phyloP scores from a whole-genome alignment of 176 grass and related monocot species.

The Carex scoparia region DNA sequence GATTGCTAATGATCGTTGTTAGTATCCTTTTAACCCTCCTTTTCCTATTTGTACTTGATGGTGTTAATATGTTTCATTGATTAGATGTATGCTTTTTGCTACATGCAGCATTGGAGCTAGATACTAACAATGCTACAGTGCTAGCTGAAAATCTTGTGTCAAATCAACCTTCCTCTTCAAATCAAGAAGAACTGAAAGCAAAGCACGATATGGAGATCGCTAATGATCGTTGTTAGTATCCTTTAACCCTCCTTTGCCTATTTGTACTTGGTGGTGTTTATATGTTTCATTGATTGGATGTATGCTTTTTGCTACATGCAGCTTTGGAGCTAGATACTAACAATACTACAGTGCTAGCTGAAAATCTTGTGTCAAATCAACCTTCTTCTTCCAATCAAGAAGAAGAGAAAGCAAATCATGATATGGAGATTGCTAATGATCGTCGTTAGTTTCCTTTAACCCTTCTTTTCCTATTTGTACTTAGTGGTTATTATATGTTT shows the following conservation, averaged over 20 bases:
- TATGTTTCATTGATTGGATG: conserved; percentile 12
- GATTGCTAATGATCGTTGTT: conserved; percentile 37
- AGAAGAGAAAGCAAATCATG: conserved; percentile 29
- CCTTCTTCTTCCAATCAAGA: conserved; percentile 33
- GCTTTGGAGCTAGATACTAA: not conserved
- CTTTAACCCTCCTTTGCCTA: not conserved
- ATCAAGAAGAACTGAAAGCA: conserved; percentile 32
- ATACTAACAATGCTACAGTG: conserved; percentile 42
- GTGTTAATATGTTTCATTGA: conserved; percentile 5
- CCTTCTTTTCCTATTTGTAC: not conserved
- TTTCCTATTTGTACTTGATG: not conserved
- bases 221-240: conserved; percentile 35
- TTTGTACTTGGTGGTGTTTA: conserved; percentile 1
- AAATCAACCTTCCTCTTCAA: conserved; percentile 37
- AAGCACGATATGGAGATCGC: conserved; percentile 23
- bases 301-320: conserved; percentile 2
- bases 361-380: conserved; percentile 84
- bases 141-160: conserved; percentile 95
- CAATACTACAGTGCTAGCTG: conserved; percentile 72
- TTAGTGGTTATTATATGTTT: conserved; percentile 1
- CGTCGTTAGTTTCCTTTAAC: conserved; percentile 19
- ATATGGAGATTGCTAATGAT: conserved; percentile 33
- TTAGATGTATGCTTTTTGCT: not conserved
- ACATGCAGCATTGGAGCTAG: conserved; percentile 12
- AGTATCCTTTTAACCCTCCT: not conserved